Conservation (phyloP, 2,329 filamentous ascomycete genomes). For the Cladobotryum protrusum region DNA sequence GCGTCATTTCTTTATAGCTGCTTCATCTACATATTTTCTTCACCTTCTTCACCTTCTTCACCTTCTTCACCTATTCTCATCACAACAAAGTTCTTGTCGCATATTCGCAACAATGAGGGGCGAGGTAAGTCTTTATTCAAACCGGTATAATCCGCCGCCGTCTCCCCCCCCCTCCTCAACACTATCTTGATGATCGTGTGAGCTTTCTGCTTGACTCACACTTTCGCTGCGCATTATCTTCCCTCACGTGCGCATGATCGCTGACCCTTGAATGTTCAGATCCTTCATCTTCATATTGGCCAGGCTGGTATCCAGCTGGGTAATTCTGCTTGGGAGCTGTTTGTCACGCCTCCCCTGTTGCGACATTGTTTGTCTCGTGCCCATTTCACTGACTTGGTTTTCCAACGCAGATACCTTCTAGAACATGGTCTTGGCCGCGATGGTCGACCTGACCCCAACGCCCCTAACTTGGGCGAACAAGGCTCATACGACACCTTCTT, state of each 20-base stretch:
- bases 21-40: neutral
- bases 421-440: constrained; percentile 64
- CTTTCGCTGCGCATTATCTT: neutral
- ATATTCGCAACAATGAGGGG: constrained; percentile 45
- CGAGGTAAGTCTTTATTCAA: constrained; percentile 39
- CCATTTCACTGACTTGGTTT: constrained; percentile 17
- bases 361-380: no score
- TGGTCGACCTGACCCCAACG: constrained; percentile 57
- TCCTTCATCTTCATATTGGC: constrained; percentile 59
- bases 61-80: neutral
- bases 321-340: constrained; percentile 73
- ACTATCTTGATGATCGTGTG: neutral
- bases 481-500: constrained; percentile 70
- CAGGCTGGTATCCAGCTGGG: constrained; percentile 69
- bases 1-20: neutral
- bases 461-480: constrained; percentile 52
- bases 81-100: constrained; percentile 8
- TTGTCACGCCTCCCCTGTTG: constrained; percentile 36
- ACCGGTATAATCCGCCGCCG: neutral
- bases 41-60: neutral
- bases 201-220: neutral
- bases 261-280: constrained; percentile 30
- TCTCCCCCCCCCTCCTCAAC: neutral
- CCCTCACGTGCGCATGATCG: neutral
- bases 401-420: constrained; percentile 55